Percentiles rank a stretch among this genome's conserved stretches.
Evolutionary conservation across 2,329 filamentous ascomycete genomes (phyloP).

Genomic region (Fusarium sp.): DNA sequence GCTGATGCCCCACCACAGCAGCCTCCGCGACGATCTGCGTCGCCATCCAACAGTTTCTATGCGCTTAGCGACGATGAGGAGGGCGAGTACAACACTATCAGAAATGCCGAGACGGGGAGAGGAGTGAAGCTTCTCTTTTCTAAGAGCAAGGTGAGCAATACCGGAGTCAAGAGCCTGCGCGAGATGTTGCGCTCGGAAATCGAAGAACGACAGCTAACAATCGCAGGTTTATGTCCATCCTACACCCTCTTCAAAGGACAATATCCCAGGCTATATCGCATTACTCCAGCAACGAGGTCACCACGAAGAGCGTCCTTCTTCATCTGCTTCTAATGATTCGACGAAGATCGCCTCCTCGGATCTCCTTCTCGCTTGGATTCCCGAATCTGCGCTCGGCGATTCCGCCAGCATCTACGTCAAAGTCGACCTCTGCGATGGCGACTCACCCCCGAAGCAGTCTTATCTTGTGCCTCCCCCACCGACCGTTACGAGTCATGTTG

Average conservation of each 20-base stretch:
- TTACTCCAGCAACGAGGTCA: slow-evolving; percentile 87
- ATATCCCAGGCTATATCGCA: slow-evolving; percentile 93
- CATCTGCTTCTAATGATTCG: slow-evolving; percentile 52
- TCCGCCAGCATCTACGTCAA: slow-evolving; percentile 92
- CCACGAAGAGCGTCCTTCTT: slow-evolving; percentile 55
- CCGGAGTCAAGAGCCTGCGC: not conserved
- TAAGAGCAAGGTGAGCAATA: slow-evolving; percentile 86
- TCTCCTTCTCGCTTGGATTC: slow-evolving; percentile 91
- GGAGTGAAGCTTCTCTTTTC: slow-evolving; percentile 95
- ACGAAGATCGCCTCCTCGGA: slow-evolving; percentile 72
- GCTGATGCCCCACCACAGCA: slow-evolving; percentile 47
- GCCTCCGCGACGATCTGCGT: slow-evolving; percentile 62
- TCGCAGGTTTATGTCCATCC: slow-evolving; percentile 93
- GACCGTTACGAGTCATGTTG: slow-evolving; percentile 81
- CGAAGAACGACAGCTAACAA: slow-evolving; percentile 24
- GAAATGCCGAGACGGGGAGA: slow-evolving; percentile 79
- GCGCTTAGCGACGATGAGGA: slow-evolving; percentile 97
- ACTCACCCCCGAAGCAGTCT: slow-evolving; percentile 84
- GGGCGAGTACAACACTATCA: slow-evolving; percentile 93
- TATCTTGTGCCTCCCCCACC: slow-evolving; percentile 94
- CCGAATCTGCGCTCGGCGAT: slow-evolving; percentile 88
- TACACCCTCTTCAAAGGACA: slow-evolving; percentile 92
- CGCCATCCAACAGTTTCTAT: slow-evolving; percentile 90
- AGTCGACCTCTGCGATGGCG: slow-evolving; percentile 87
- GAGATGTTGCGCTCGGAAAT: not conserved